A percentile compares a stretch with the other conserved stretches of the same genome.
Conservation (phyloP, 805 yeast species). For the Metschnikowia proteae region DNA sequence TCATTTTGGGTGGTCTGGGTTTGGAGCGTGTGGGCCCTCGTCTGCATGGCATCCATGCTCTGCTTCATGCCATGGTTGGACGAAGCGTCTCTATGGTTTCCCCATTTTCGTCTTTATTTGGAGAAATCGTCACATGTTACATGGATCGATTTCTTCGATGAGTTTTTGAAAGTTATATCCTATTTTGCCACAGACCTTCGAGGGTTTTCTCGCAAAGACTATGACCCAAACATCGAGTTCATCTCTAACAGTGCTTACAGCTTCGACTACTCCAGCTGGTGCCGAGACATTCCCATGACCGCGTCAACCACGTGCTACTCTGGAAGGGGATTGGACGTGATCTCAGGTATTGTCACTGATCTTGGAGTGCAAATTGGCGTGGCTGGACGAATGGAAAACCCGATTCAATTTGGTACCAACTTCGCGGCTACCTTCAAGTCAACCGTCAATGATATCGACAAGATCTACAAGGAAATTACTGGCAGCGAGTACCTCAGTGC, state of each 20-base stretch:
- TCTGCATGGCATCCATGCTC: conserved; percentile 7
- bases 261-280: conserved; percentile 47
- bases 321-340: conserved; percentile 45
- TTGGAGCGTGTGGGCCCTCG: conserved; percentile 12
- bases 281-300: conserved; percentile 33
- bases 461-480: conserved; percentile 9
- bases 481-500: background rate
- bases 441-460: conserved; percentile 11
- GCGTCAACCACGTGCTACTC: conserved; percentile 25
- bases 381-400: conserved; percentile 38
- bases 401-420: conserved; percentile 18
- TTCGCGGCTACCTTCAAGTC: conserved; percentile 10
- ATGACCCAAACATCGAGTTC: conserved; percentile 11
- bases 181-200: conserved; percentile 43
- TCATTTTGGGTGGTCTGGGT: conserved; percentile 4
- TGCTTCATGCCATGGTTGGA: conserved; percentile 12
- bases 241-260: conserved; percentile 35
- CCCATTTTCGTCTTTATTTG: conserved; percentile 42
- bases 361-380: conserved; percentile 45
- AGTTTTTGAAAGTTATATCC: conserved; percentile 42
- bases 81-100: conserved; percentile 21
- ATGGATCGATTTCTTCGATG: conserved; percentile 34
- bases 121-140: conserved; percentile 30
- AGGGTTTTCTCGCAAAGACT: conserved; percentile 10
- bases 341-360: conserved; percentile 47